Evolutionary conservation across 2,329 filamentous ascomycete genomes (phyloP).

Genomic region (Cryphonectria carpinicola): DNA sequence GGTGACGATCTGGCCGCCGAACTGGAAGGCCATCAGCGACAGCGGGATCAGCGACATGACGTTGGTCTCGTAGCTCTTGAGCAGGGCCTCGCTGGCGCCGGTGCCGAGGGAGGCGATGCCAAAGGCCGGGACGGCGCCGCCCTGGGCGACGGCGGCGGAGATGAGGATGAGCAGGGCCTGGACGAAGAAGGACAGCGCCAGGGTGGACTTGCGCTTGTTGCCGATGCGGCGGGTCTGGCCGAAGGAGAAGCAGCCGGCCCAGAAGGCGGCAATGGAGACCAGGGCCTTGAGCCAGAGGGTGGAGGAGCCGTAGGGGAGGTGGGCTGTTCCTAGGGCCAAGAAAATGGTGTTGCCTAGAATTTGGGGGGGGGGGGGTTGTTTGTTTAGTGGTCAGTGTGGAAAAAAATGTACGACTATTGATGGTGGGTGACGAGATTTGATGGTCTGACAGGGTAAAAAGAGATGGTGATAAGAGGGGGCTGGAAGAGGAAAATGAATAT

Average conservation of each 20-base stretch:
- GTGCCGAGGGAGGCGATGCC: slow-evolving; percentile 37
- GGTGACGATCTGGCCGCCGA: slow-evolving; percentile 59
- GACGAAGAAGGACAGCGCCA: slow-evolving; percentile 53
- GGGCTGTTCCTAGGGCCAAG: slow-evolving; percentile 60
- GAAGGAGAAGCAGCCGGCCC: slow-evolving; percentile 56
- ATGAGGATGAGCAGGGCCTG: slow-evolving; percentile 56
- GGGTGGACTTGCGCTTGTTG: slow-evolving; percentile 35
- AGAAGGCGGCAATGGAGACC: slow-evolving; percentile 57
- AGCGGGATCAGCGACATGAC: slow-evolving; percentile 42
- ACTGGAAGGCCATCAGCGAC: slow-evolving; percentile 57
- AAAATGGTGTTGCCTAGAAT: slow-evolving; percentile 63
- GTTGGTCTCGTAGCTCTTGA: slow-evolving; percentile 39
- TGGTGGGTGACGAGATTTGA: neutral
- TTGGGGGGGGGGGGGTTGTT: neutral
- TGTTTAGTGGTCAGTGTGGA: neutral
- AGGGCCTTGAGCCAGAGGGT: slow-evolving; percentile 42
- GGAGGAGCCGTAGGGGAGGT: slow-evolving; percentile 53
- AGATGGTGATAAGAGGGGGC: neutral
- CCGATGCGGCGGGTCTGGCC: slow-evolving; percentile 36
- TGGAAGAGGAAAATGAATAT: neutral
- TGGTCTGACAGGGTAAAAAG: neutral
- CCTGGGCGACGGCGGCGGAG: slow-evolving; percentile 56
- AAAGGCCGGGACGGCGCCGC: slow-evolving; percentile 49
- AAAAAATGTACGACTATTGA: neutral
- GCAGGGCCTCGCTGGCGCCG: slow-evolving; percentile 42